Evolutionary conservation across 805 yeast species (phyloP), one percentile per base, ranked within the genome.

Genomic region (Saturnispora mendoncae): DNA sequence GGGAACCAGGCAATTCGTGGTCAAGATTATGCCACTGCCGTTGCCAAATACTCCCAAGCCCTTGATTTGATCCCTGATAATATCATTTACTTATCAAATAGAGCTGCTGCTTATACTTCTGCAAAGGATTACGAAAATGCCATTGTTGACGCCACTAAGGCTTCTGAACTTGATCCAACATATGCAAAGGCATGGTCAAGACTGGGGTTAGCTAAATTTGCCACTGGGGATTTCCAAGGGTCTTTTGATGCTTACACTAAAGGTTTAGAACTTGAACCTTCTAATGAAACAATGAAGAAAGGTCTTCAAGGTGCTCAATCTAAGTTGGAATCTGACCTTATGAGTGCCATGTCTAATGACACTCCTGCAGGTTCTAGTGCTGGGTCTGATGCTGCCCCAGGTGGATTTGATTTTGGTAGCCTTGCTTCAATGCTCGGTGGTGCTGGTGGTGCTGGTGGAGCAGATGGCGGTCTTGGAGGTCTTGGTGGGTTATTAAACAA

Each of bases 101-200:
- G 98, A 57, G 97, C 98, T 12, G 98, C 98, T 33, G 97, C 97
- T 3, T 78, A 84, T 63, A 83, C 95, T 9, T 84, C 95, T 5
- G 55, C 74, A 24, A 72, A 76, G 48, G 68, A 86, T 46, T 88
- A 84, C 57, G 81, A 76, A 13, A 66, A 72, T 47, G 97, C 98
- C 3, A 74, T 83, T 31, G 67, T 67, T 34, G 98, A 92, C 60
- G 95, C 97, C 23, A 72, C 82, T 54, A 67, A 68, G 42, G 95
- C 98, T 32, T 78, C 86, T 43, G 72, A 74, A 46, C 66, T 79
- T 39, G 87, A 90, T 57, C 82, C 96, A 41, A 54, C 67, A 6
- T 92, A 85, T 54, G 78, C 95, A 25, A 88, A 90, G 68, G 96
- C 95, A 9, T 92, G 87, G 71, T 84, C 96, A 5, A 80, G 98